A percentile compares a stretch with the other conserved stretches of the same genome.
These are phyloP conservation scores for Anacardium occidentale DNA, from an alignment of 345 rosid species.

Conservation along the genomic window DNA sequence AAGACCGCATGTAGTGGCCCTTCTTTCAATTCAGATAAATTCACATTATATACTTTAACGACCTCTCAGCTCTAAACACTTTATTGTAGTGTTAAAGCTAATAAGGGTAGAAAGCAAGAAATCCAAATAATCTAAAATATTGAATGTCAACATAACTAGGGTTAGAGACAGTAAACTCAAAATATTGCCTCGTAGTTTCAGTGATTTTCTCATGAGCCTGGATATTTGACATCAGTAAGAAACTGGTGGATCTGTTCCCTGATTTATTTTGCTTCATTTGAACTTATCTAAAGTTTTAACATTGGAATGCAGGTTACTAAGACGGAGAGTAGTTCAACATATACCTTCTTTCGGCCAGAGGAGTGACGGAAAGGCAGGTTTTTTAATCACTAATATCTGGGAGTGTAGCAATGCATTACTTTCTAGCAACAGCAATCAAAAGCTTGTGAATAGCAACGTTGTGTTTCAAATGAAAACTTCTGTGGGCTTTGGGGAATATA, in stretches of 20 bases:
- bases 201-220: not conserved
- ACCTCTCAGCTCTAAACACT: too few species aligned
- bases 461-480: not conserved
- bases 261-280: not conserved
- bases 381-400: not conserved
- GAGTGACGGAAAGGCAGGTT: conserved; percentile 35
- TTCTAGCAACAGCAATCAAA: not conserved
- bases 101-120: not conserved
- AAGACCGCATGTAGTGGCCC: not conserved
- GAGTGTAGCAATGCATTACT: not conserved
- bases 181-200: conserved; percentile 2
- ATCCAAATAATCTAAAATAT: not conserved
- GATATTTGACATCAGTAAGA: conserved; percentile 7
- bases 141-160: conserved; percentile 8
- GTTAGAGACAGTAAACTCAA: conserved; percentile 4
- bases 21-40: too few species aligned
- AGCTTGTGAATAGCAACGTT: not conserved
- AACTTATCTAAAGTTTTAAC: conserved; percentile 2
- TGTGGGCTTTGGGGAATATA: not conserved
- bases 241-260: not conserved
- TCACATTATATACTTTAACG: not conserved
- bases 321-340: conserved; percentile 64
- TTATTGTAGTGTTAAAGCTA: not conserved
- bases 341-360: conserved; percentile 51
- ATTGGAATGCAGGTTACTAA: conserved; percentile 52